Evolutionary conservation across 306 rosid species (phyloP).

Genomic region (Lithocarpus polystachyus): DNA sequence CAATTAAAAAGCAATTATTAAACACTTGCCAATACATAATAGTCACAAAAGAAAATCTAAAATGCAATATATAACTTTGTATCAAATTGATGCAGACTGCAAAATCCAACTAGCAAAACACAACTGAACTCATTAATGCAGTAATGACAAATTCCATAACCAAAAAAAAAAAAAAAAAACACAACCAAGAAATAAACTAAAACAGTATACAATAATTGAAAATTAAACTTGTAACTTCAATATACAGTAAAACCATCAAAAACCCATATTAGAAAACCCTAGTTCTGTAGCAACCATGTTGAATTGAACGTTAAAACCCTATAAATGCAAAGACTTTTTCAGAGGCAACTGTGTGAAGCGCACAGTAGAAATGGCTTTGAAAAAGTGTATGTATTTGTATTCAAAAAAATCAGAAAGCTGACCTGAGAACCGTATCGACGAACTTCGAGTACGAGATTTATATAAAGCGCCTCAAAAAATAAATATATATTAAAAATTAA

Average conservation of each 20-base stretch:
- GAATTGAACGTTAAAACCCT: conserved; percentile 5
- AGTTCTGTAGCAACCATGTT: neutral
- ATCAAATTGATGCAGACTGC: neutral
- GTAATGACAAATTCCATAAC: neutral
- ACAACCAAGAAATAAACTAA: no score
- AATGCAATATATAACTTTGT: neutral
- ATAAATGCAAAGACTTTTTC: conserved; percentile 1
- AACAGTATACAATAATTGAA: no score
- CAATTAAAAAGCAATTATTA: neutral
- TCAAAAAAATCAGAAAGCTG: neutral
- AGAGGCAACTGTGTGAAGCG: neutral
- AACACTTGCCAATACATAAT: neutral
- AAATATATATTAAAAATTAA: neutral
- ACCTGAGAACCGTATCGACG: neutral
- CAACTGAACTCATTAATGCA: neutral
- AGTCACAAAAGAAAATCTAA: neutral
- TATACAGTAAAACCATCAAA: neutral
- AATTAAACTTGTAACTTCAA: no score
- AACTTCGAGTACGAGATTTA: neutral
- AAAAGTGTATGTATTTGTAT: neutral
- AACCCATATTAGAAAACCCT: conserved; percentile 31
- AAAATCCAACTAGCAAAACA: neutral
- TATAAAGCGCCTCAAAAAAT: neutral
- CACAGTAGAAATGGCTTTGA: neutral
- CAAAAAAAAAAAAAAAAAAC: neutral